Conservation (phyloP, 2,329 filamentous ascomycete genomes). For the Sporothrix mexicana region DNA sequence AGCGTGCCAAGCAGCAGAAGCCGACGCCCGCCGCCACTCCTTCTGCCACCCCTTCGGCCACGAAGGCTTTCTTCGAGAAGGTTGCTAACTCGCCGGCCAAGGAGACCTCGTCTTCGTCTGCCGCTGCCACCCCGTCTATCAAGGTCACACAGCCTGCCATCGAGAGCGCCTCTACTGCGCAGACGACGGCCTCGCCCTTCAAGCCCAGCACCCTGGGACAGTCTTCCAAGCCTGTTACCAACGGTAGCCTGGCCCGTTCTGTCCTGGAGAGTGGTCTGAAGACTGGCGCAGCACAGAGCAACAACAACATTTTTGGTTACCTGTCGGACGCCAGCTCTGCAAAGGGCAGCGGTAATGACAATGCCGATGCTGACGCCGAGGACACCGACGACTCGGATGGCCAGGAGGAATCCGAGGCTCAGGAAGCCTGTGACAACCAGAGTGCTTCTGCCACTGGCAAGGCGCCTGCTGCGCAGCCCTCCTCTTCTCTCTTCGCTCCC, state of each 20-base stretch:
- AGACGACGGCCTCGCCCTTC: conserved; percentile 35
- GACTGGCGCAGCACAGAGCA: conserved; percentile 42
- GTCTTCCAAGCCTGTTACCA: conserved; percentile 44
- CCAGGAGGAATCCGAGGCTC: conserved; percentile 53
- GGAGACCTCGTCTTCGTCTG: conserved; percentile 35
- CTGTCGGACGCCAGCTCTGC: conserved; percentile 62
- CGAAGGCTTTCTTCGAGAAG: conserved; percentile 63
- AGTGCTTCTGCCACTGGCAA: conserved; percentile 51
- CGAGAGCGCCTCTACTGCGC: conserved; percentile 39
- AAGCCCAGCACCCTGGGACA: conserved; percentile 46
- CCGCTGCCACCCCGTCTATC: conserved; percentile 36
- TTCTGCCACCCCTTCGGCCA: conserved; percentile 54
- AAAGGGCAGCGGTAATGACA: conserved; percentile 59
- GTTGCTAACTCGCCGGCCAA: conserved; percentile 58
- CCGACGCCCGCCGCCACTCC: conserved; percentile 38
- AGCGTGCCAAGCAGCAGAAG: conserved; percentile 59
- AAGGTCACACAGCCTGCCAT: conserved; percentile 40
- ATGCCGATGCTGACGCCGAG: conserved; percentile 49
- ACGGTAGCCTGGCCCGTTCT: conserved; percentile 50
- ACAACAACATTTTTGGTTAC: conserved; percentile 68
- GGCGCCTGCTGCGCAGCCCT: conserved; percentile 51
- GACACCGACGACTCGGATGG: conserved; percentile 51
- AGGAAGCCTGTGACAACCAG: conserved; percentile 51
- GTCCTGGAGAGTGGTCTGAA: conserved; percentile 47
- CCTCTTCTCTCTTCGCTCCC: conserved; percentile 42